Conservation (phyloP, 23 red algal species). For the Gracilaria domingensis region DNA sequence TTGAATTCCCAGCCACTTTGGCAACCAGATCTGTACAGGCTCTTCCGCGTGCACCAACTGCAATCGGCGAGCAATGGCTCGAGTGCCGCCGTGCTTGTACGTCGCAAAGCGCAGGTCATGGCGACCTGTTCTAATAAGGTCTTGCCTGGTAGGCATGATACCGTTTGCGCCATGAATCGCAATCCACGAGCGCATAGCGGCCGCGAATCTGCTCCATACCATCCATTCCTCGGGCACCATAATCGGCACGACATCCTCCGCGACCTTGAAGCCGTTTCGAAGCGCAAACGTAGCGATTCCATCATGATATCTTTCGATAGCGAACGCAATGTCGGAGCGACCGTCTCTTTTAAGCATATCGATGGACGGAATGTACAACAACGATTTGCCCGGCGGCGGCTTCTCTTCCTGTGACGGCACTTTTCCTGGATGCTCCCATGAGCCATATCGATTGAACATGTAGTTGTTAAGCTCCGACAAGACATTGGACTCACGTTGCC, state of each 20-base stretch:
- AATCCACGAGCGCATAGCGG: conserved; percentile 69
- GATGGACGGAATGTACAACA: conserved; percentile 42
- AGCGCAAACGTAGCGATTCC: conserved; percentile 61
- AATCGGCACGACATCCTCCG: conserved; percentile 19
- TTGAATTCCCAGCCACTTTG: conserved; percentile 43
- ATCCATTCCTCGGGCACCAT: conserved; percentile 23
- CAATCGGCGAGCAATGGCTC: conserved; percentile 57
- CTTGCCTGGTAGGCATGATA: conserved; percentile 68
- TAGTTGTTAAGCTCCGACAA: conserved; percentile 63
- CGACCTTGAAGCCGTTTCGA: conserved; percentile 21
- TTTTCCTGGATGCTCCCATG: conserved; percentile 51
- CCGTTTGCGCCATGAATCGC: conserved; percentile 50
- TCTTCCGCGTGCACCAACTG: conserved; percentile 34
- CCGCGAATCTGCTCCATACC: conserved; percentile 25
- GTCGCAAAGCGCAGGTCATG: conserved; percentile 81
- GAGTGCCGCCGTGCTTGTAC: conserved; percentile 77
- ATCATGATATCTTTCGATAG: conserved; percentile 81
- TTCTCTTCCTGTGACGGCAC: not conserved
- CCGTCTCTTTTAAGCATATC: conserved; percentile 87
- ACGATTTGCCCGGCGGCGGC: not conserved
- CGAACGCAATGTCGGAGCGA: conserved; percentile 88
- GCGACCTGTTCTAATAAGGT: conserved; percentile 72
- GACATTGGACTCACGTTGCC: conserved; percentile 71
- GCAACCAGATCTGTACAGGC: conserved; percentile 12
- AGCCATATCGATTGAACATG: conserved; percentile 52